A percentile compares a stretch with the other conserved stretches of the same genome.
Conservation (phyloP, 2,329 filamentous ascomycete species). For the Juglanconis oblonga region DNA sequence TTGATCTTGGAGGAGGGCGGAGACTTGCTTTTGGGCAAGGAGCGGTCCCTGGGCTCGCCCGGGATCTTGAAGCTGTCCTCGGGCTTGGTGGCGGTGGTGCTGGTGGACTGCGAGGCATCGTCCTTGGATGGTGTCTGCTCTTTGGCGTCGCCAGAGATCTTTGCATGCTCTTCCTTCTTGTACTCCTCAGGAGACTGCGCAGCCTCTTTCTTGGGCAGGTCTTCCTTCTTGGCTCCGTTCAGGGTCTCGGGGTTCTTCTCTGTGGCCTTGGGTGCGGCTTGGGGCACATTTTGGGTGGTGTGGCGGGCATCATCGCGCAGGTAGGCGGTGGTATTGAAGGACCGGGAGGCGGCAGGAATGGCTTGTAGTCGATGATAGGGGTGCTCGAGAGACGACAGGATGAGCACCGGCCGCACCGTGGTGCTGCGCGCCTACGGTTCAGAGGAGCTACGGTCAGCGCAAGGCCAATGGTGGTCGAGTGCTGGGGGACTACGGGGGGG, state of each 20-base stretch:
- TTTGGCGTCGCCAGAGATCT: background rate
- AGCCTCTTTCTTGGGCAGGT: background rate
- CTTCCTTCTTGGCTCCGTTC: background rate
- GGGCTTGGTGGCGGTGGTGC: background rate
- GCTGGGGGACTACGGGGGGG: too few species aligned
- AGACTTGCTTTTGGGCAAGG: background rate
- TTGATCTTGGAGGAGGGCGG: conserved; percentile 17
- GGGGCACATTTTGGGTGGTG: background rate
- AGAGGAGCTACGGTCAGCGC: conserved; percentile 8
- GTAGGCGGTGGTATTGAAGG: conserved; percentile 9
- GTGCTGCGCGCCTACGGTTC: conserved; percentile 8
- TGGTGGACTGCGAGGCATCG: background rate
- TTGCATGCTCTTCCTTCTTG: background rate
- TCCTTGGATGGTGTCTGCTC: conserved; percentile 5
- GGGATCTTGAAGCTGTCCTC: background rate
- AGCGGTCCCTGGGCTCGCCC: conserved; percentile 1
- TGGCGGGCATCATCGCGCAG: conserved; percentile 1
- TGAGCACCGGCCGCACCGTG: conserved; percentile 11
- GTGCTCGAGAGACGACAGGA: conserved; percentile 2
- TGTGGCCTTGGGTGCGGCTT: background rate
- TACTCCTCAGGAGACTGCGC: background rate
- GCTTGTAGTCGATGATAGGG: conserved; percentile 14
- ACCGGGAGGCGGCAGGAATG: conserved; percentile 15
- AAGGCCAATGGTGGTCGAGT: background rate
- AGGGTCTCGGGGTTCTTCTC: background rate